Percentiles rank a stretch among this genome's conserved stretches.
Conservation (phyloP, 2,329 filamentous ascomycete species). For the Alternaria incomplexa region DNA sequence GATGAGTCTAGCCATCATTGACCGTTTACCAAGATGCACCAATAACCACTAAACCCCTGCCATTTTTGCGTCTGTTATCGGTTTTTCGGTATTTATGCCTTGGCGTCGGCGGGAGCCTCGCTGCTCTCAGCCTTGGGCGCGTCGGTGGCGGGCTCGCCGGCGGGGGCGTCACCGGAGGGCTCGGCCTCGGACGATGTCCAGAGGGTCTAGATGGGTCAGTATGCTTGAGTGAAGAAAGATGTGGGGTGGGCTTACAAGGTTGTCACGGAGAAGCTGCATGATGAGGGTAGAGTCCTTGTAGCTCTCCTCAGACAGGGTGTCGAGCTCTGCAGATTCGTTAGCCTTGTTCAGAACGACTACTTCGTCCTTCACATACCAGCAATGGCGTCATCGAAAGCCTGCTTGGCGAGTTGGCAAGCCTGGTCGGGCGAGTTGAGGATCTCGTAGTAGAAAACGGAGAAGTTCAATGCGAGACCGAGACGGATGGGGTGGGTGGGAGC, state of each 20-base stretch:
- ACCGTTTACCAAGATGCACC: constrained; percentile 43
- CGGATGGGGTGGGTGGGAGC: constrained; percentile 92
- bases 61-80: constrained; percentile 41
- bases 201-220: constrained; percentile 67
- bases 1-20: constrained; percentile 38
- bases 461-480: constrained; percentile 90
- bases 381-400: constrained; percentile 96
- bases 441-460: constrained; percentile 99
- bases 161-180: constrained; percentile 65
- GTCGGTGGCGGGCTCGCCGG: constrained; percentile 62
- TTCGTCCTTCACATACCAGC: constrained; percentile 63
- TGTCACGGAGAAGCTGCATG: constrained; percentile 98
- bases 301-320: constrained; percentile 96
- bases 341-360: constrained; percentile 1
- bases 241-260: constrained; percentile 66
- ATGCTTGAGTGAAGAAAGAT: too few species aligned
- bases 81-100: constrained; percentile 53
- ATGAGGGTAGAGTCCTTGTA: constrained; percentile 99
- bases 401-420: constrained; percentile 96
- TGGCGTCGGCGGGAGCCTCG: constrained; percentile 65
- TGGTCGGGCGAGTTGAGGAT: constrained; percentile 98
- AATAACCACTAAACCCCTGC: constrained; percentile 34
- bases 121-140: constrained; percentile 52
- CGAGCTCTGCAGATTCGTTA: constrained; percentile 70
- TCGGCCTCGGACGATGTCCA: constrained; percentile 99